phyloP scores from a whole-genome alignment of 345 rosid species.

The Brassica cretica region DNA sequence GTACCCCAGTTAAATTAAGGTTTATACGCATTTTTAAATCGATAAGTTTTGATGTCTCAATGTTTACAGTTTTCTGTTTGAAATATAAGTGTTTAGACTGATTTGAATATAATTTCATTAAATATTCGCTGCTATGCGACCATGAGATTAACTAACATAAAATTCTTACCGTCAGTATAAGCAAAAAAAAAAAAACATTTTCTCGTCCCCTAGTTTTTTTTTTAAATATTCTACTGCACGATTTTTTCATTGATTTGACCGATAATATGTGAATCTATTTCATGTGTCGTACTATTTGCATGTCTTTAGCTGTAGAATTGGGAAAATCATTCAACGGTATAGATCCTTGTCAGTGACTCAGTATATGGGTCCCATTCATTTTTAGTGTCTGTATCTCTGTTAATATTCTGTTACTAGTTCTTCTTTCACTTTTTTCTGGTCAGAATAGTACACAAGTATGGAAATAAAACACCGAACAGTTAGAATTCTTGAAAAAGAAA shows the following conservation, averaged over 20 bases:
- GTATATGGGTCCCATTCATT: not conserved
- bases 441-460: conserved; percentile 18
- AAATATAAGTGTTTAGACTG: not conserved
- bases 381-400: conserved; percentile 28
- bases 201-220: not conserved
- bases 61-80: not conserved
- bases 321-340: conserved; percentile 9
- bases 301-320: conserved; percentile 10
- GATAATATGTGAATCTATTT: conserved; percentile 7
- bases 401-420: conserved; percentile 8
- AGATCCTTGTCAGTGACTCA: not conserved
- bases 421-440: conserved; percentile 3
- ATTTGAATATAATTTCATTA: not conserved
- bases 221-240: not conserved
- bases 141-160: not conserved
- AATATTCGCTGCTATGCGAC: not conserved
- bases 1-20: not conserved
- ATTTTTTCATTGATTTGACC: conserved; percentile 17
- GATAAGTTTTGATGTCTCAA: not conserved
- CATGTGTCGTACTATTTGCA: conserved; percentile 17
- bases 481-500: not conserved
- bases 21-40: not conserved
- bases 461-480: not conserved
- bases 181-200: not conserved
- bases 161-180: not conserved